Base-by-base conservation (phyloP, 352 stramenopile species). In the Globisporangium cystogenes region DNA sequence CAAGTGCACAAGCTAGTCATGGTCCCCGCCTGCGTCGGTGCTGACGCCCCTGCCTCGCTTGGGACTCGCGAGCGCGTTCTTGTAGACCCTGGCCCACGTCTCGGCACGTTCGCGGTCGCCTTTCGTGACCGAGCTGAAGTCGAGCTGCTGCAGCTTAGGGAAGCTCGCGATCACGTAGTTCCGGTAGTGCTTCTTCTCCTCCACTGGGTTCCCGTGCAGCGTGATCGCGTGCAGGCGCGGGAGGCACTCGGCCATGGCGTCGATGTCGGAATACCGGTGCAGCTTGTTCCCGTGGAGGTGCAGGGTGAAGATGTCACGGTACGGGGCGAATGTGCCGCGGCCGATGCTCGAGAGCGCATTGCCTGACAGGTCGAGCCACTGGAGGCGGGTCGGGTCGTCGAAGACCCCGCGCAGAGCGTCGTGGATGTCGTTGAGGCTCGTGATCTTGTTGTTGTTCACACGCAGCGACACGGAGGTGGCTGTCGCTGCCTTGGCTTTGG, bases 161-260 rank as follows among this genome's bases (percentile, higher is more conserved):
- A 91, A 76, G n/a, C 67, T 59, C 49, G 78, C 69, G 40, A 95
- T 74, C 18, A 89, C 74, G 60, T 90, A 96, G 63, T 83, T 93
- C 23, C 73, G 68, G 57, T 93, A 95, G 55, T 93, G 77, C 53
- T 93, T 95, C 65, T 90, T 93, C 55, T 93, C 79, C 39, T 88
- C 85, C 7, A 95, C 24, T 5, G 84, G 83, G 55, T 96, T 96
- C 15, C 86, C 85, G 58, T 90, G 83, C 26, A 94, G 53, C 11
- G 82, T 83, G 27, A 95, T 60, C 18, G 77, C 64, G 41, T 81
- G 74, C n/a, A 93, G 59, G 2, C 59, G 59, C 15, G 78, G 72
- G 3, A 93, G 51, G 16, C 65, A 70, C 39, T 48, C 55, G 0
- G 71, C 70, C 4, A 89, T 29, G 20, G 67, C 59, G 39, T 89